Base-by-base conservation (phyloP, 306 rosid genomes). In the Elaeagnus macrophylla region DNA sequence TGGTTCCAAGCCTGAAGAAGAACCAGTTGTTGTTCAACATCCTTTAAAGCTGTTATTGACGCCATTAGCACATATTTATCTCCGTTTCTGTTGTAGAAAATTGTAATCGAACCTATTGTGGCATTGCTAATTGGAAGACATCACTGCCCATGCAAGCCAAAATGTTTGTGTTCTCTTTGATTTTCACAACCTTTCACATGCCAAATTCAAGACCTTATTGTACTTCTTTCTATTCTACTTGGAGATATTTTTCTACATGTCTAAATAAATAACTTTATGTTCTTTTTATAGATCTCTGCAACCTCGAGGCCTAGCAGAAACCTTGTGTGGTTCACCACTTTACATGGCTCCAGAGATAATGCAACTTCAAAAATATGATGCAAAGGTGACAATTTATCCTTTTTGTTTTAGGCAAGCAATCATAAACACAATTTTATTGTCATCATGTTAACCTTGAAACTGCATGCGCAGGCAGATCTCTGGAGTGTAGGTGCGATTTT, bases 321-420 rank as follows among this genome's bases (percentile, higher is more conserved):
- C 99, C 37, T 72, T 93, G 84, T 93, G 99, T 66, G 99, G 99
- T 54, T 93, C 99, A 18, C 99, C 99, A 25, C 99, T 93, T 61
- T 93, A 93, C 76, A 93, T 93, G 99, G 99, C 99, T 75, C 99
- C 99, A 40, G 96, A 93, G 82, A 93, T 93, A 72, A 93, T 93
- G 99, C 96, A 83, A 79, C 90, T 82, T n/a, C 95, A 88, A 65
- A 88, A 93, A 67, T 93, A 93, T 60, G 96, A 93, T 72, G 96
- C 96, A 12, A 93, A 93, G 99, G 99, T 93, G 87, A 82, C 53
- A 46, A 67, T 62, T 39, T 6, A 57, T 51, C 66, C 56, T 48
- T 57, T 40, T 58, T 48, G 45, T 17, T 59, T 39, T 42, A 7
- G 39, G 42, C 42, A 59, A 42, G 49, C n/a, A 45, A 9, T 25